Base-by-base conservation (phyloP, 2,329 filamentous ascomycete species). In the Trichocomaceae sp. region DNA sequence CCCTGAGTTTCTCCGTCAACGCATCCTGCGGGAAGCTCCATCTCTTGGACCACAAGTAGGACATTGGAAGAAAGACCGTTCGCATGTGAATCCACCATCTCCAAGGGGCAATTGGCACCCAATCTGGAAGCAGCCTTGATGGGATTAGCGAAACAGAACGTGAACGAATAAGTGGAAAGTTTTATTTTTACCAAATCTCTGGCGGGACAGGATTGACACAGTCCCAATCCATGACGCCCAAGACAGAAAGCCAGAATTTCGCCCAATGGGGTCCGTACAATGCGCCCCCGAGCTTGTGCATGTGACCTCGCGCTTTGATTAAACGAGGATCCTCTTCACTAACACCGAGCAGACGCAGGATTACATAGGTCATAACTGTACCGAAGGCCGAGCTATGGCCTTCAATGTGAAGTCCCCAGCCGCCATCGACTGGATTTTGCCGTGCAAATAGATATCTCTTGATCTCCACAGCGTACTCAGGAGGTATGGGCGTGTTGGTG, bases 21-120 rank as follows among this genome's bases (percentile, higher is more conserved):
- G 86, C 82, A 41, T 88, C 92, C 61, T 87, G 79, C 15, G 89
- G 87, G 60, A 86, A 87, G 26, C 79, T 80, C 84, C 89, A 96
- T 59, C 79, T 79, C 75, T 87, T 90, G 0, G 90, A 95, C 76
- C 87, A 96, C 42, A 97, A 72, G 66, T 87, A 96, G 0, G 87
- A 84, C 90, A 97, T 96, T 5, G 91, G 87, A 48, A 96, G 70
- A 65, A 92, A 96, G n/a, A 99, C 91, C 72, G 88, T 84, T n/a
- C 93, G 89, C 71, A 96, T 96, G 64, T 99, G 93, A 64, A 97
- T 88, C 92, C 91, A 96, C 91, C 92, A 96, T 61, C 90, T 79
- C 90, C 90, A 95, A 0, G 92, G 92, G 5, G 90, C 84, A 65
- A 96, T 80, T 0, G 91, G 91, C 2, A 90, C 80, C 90, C 90